phyloP scores from a whole-genome alignment of 345 rosid species.

The Pugionium dolabratum region DNA sequence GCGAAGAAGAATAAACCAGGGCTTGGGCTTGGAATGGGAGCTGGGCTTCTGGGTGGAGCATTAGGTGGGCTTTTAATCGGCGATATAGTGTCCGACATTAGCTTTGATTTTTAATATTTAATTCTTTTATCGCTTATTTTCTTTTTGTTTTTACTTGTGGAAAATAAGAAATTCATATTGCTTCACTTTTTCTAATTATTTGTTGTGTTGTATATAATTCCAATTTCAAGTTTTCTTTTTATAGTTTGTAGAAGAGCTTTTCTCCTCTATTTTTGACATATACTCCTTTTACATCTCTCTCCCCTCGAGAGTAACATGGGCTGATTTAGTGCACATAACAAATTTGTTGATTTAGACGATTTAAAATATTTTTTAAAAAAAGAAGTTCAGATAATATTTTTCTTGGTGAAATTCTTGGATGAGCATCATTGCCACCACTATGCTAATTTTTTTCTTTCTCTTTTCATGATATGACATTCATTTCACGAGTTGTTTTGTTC shows the following conservation, averaged over 20 bases:
- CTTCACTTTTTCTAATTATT: too few species aligned
- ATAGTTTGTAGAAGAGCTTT: background rate
- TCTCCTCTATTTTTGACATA: background rate
- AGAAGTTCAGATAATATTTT: background rate
- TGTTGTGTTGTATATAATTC: background rate
- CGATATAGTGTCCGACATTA: conserved; percentile 65
- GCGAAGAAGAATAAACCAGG: conserved; percentile 53
- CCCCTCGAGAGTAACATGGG: too few species aligned
- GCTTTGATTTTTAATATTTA: conserved; percentile 39
- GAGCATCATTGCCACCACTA: conserved; percentile 38
- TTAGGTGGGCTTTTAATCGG: conserved; percentile 75
- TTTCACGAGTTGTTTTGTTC: conserved; percentile 43
- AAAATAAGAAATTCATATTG: too few species aligned
- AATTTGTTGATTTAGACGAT: conserved; percentile 23
- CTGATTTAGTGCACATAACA: conserved; percentile 17
- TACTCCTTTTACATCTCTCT: too few species aligned
- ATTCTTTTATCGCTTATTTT: background rate
- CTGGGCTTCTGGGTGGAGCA: conserved; percentile 73
- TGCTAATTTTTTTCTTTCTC: background rate
- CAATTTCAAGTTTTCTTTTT: background rate
- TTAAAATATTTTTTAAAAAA: background rate
- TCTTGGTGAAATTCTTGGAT: conserved; percentile 15
- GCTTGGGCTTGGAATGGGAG: conserved; percentile 57
- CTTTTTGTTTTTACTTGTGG: background rate
- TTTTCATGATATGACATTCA: conserved; percentile 41